Percentiles rank a stretch among this genome's conserved stretches.
These are phyloP conservation scores for Didymella glomerata DNA, from an alignment of 2,329 filamentous ascomycete genomes.

Conservation along the genomic window DNA sequence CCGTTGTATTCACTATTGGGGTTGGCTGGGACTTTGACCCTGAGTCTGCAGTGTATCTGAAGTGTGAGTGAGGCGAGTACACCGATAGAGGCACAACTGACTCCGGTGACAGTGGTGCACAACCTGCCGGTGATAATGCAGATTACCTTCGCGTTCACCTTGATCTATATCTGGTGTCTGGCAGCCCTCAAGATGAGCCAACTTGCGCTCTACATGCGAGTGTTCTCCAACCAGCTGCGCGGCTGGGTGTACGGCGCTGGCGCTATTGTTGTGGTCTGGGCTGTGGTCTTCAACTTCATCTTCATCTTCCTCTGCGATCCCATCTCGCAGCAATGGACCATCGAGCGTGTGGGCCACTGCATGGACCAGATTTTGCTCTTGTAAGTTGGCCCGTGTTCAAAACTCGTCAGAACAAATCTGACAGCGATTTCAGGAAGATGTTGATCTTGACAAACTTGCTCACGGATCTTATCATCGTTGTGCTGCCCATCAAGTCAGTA, in stretches of 20 bases:
- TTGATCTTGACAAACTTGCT: constrained; percentile 31
- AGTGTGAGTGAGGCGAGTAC: constrained; percentile 18
- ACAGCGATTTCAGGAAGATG: constrained; percentile 8
- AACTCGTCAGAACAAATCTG: neutral
- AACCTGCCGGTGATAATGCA: constrained; percentile 35
- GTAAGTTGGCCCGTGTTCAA: neutral
- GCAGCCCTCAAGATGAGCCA: constrained; percentile 34
- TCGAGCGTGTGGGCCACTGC: constrained; percentile 32
- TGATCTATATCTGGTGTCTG: constrained; percentile 35
- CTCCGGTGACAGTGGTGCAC: constrained; percentile 18
- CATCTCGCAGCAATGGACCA: constrained; percentile 35
- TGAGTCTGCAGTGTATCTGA: constrained; percentile 21
- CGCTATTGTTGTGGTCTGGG: constrained; percentile 30
- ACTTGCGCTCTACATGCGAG: constrained; percentile 32
- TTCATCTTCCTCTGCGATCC: constrained; percentile 37
- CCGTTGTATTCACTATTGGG: constrained; percentile 29
- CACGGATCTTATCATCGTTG: constrained; percentile 30
- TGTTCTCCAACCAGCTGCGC: constrained; percentile 26
- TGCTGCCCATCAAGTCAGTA: constrained; percentile 27
- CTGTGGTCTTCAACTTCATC: constrained; percentile 34
- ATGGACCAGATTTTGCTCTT: constrained; percentile 35
- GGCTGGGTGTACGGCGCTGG: constrained; percentile 27
- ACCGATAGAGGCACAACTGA: neutral
- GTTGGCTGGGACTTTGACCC: constrained; percentile 31
- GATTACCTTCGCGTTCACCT: constrained; percentile 32